Base-by-base conservation (phyloP, 805 yeast species). In the Candida corydali region DNA sequence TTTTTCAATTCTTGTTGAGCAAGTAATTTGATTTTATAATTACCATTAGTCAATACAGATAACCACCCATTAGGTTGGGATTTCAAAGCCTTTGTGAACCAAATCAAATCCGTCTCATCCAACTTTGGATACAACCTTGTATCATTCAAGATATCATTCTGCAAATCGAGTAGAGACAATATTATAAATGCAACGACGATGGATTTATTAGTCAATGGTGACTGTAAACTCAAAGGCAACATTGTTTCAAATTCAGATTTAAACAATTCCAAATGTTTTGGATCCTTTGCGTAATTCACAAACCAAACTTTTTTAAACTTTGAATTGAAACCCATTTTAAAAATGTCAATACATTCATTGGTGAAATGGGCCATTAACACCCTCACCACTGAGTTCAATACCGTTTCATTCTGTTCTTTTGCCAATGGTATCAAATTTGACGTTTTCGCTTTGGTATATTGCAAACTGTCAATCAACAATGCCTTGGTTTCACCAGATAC, bases 321-420 rank as follows among this genome's bases (percentile, higher is more conserved):
- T 9, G 71, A 57, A 45, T 84, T 85, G 10, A 87, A 60, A 0
- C 96, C 96, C 12, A 66, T 58, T n/a, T 57, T 59, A 22, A 85
- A 54, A 31, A 50, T 43, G 35, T 55, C 36, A 49, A 59, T 30
- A 36, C 63, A 40, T 18, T 58, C 49, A 14, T 38, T 45, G 14
- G 38, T 35, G 20, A 42, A 44, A n/a, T 41, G 43, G 4, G 37
- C 38, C 6, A 39, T 17, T 3, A 51, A 56, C 4, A 26, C 27
- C 24, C 29, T 31, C 5, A 82, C 62, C 39, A 78, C 62, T 3
- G 66, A 61, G 3, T 61, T 40, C 26, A 88, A 63, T 0, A 85
- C 76, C 1, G 44, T 12, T 51, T 91, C 98, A 47, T 87, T 86
- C 31, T 78, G 75, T 49, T 91, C 98, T 47, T 85, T 88, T 0